phyloP scores from a whole-genome alignment of 257 asterid species.

The Mentha longifolia region DNA sequence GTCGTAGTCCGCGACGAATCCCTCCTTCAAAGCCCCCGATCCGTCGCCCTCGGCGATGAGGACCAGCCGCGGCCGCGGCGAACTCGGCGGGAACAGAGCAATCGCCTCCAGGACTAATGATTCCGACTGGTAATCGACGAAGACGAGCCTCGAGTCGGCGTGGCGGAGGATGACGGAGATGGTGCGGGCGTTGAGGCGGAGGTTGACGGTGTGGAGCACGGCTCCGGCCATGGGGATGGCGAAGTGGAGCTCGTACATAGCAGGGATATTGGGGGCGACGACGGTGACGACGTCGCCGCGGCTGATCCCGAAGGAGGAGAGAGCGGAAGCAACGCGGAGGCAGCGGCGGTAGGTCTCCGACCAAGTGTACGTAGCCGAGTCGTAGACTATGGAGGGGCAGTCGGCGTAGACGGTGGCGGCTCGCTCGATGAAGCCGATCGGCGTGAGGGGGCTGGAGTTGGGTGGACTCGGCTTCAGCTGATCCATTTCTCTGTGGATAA shows the following conservation, averaged over 20 bases:
- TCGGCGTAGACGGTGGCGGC: slow-evolving; percentile 66
- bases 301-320: slow-evolving; percentile 53
- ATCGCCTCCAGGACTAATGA: slow-evolving; percentile 53
- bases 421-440: slow-evolving; percentile 58
- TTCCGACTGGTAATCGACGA: slow-evolving; percentile 59
- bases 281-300: slow-evolving; percentile 66
- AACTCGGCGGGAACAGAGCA: slow-evolving; percentile 47
- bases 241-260: slow-evolving; percentile 82
- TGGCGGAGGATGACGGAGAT: slow-evolving; percentile 63
- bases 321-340: slow-evolving; percentile 59
- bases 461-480: slow-evolving; percentile 46
- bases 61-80: slow-evolving; percentile 52
- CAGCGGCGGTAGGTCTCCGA: slow-evolving; percentile 56
- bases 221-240: slow-evolving; percentile 87
- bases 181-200: slow-evolving; percentile 74
- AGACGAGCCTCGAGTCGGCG: slow-evolving; percentile 57
- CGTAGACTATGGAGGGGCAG: slow-evolving; percentile 58
- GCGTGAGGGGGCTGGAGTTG: slow-evolving; percentile 67
- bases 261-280: slow-evolving; percentile 71
- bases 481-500: slow-evolving; percentile 28
- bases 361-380: slow-evolving; percentile 55
- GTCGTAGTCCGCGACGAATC: slow-evolving; percentile 40
- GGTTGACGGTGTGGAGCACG: slow-evolving; percentile 60
- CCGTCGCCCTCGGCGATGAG: slow-evolving; percentile 39
- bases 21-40: not conserved